Evolutionary conservation across 2,329 filamentous ascomycete genomes (phyloP).

Genomic region (Didymella arachidicola): DNA sequence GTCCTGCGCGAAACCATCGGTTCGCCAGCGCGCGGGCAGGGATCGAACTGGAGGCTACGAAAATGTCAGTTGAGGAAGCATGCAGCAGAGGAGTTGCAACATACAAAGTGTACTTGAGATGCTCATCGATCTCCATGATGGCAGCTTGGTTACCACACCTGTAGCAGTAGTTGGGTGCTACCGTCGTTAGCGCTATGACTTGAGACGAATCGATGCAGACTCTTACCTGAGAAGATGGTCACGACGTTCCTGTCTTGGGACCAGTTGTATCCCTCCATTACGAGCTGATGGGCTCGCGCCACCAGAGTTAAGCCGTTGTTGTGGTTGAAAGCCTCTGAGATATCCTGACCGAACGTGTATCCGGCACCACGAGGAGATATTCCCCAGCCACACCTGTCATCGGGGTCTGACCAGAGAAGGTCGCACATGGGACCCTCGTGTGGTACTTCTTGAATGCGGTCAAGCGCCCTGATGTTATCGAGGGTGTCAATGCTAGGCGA

Average conservation of each 20-base stretch:
- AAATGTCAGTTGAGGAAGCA: conserved; percentile 30
- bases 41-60: conserved; percentile 96
- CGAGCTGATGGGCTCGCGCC: conserved; percentile 94
- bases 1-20: conserved; percentile 97
- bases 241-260: conserved; percentile 98
- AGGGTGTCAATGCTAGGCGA: conserved; percentile 77
- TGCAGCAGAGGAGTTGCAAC: conserved; percentile 51
- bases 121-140: conserved; percentile 99
- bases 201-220: not conserved
- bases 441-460: conserved; percentile 71
- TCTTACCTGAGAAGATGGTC: conserved; percentile 81
- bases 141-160: conserved; percentile 98
- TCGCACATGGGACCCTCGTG: conserved; percentile 81
- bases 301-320: conserved; percentile 98
- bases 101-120: conserved; percentile 99
- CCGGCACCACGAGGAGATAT: conserved; percentile 94
- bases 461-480: conserved; percentile 68
- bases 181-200: conserved; percentile 37
- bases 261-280: conserved; percentile 99
- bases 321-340: conserved; percentile 98
- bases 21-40: conserved; percentile 94
- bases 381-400: conserved; percentile 95
- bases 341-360: conserved; percentile 96
- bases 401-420: conserved; percentile 85
- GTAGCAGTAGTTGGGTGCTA: conserved; percentile 83